Evolutionary conservation across 176 grass and related monocot species (phyloP).

Genomic region (Secale cereale): DNA sequence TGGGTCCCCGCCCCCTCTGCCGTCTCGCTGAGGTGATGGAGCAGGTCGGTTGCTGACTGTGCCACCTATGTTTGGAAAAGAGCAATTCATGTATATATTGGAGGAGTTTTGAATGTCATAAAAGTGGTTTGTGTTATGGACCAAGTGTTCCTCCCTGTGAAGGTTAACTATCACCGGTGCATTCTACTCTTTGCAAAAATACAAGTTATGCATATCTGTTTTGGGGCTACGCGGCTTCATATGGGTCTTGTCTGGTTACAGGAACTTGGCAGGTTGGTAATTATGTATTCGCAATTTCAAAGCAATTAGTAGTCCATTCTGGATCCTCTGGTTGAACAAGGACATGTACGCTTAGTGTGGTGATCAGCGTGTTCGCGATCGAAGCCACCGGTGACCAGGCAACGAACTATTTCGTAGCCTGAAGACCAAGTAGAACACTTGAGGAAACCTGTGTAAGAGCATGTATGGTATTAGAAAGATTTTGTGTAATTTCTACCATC

Average conservation of each 20-base stretch:
- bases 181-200: neutral
- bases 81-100: too few relatives aligned
- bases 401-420: neutral
- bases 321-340: neutral
- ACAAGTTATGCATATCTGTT: neutral
- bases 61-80: too few relatives aligned
- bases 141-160: neutral
- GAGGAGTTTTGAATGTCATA: too few relatives aligned
- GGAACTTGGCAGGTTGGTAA: neutral
- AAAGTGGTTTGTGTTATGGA: too few relatives aligned
- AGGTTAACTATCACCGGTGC: neutral
- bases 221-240: neutral
- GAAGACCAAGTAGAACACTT: too few relatives aligned
- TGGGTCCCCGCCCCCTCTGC: too few relatives aligned
- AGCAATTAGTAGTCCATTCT: neutral
- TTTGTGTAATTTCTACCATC: accelerated
- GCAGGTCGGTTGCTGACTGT: too few relatives aligned
- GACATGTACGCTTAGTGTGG: neutral
- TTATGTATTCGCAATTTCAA: neutral
- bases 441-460: too few relatives aligned
- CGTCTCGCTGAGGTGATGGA: too few relatives aligned
- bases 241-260: neutral
- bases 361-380: neutral
- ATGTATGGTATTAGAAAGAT: neutral
- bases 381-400: neutral